These are phyloP conservation scores for Massariosphaeria phaeospora DNA, from an alignment of 495 filamentous ascomycete genomes.

Conservation along the genomic window DNA sequence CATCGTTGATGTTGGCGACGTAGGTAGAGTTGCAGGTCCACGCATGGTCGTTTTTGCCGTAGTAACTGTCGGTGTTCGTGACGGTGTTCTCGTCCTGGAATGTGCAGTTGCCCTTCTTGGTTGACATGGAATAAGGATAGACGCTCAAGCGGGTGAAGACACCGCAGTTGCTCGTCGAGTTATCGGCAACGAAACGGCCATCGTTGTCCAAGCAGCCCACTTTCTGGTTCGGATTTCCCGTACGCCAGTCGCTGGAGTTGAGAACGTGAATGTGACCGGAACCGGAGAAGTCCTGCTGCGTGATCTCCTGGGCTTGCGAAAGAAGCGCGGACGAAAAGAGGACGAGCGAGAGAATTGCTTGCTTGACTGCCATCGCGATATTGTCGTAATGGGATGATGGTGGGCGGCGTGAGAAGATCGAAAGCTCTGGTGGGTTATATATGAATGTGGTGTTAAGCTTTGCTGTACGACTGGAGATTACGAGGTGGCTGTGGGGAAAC, in stretches of 20 bases:
- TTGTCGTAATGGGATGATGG: too few relatives aligned
- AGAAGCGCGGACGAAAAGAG: slow-evolving; percentile 6
- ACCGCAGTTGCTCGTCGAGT: slow-evolving; percentile 7
- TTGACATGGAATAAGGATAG: slow-evolving; percentile 18
- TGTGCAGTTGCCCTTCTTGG: slow-evolving; percentile 19
- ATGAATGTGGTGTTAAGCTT: too few relatives aligned
- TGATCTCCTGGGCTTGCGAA: not conserved
- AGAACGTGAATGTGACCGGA: slow-evolving; percentile 21
- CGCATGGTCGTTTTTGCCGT: slow-evolving; percentile 18
- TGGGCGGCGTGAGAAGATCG: too few relatives aligned
- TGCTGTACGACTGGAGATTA: too few relatives aligned
- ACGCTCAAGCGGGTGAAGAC: slow-evolving; percentile 3
- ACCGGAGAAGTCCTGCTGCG: slow-evolving; percentile 17
- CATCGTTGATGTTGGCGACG: slow-evolving; percentile 16
- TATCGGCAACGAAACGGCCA: slow-evolving; percentile 5
- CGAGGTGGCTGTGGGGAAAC: too few relatives aligned
- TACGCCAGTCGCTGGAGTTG: slow-evolving; percentile 23
- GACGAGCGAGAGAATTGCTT: not conserved
- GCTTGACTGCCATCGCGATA: too few relatives aligned
- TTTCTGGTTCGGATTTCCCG: slow-evolving; percentile 1
- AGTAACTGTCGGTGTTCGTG: slow-evolving; percentile 19
- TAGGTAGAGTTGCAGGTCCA: slow-evolving; percentile 17
- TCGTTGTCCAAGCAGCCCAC: slow-evolving; percentile 19
- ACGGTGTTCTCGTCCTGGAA: slow-evolving; percentile 14
- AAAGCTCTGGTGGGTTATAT: too few relatives aligned